phyloP scores from a whole-genome alignment of 345 rosid species.

The Pistacia integerrima region DNA sequence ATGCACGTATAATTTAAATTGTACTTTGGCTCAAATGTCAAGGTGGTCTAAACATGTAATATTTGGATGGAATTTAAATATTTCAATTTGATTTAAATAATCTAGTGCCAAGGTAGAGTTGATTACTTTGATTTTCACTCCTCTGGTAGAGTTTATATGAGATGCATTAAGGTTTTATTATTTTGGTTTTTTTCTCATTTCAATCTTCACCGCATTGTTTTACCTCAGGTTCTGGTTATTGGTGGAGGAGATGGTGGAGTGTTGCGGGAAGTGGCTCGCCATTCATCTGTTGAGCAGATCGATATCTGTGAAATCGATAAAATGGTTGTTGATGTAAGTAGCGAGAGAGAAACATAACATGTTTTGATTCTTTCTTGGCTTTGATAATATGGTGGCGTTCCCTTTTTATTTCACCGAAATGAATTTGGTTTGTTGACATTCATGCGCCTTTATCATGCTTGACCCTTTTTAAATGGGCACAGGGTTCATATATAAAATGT shows the following conservation, averaged over 20 bases:
- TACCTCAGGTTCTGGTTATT: conserved; percentile 77
- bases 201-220: conserved; percentile 5
- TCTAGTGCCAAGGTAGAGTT: not conserved
- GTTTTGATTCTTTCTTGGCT: not conserved
- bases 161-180: not conserved
- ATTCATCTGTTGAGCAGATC: conserved; percentile 78
- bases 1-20: not conserved
- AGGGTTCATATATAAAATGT: not conserved
- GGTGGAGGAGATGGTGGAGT: conserved; percentile 99
- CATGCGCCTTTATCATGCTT: not conserved
- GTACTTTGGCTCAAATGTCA: not conserved
- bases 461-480: not conserved
- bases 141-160: not conserved
- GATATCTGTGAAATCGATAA: conserved; percentile 96
- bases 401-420: not conserved
- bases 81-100: not conserved
- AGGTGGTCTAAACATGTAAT: not conserved
- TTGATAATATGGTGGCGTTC: not conserved
- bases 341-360: not conserved
- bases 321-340: conserved; percentile 96
- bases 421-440: not conserved
- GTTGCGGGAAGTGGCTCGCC: conserved; percentile 84
- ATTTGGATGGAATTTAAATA: not conserved
- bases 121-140: conserved; percentile 11
- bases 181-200: not conserved